Percentiles rank a stretch among this genome's conserved stretches.
Conservation (phyloP, 2,329 filamentous ascomycete genomes). For the Claviceps purpurea region DNA sequence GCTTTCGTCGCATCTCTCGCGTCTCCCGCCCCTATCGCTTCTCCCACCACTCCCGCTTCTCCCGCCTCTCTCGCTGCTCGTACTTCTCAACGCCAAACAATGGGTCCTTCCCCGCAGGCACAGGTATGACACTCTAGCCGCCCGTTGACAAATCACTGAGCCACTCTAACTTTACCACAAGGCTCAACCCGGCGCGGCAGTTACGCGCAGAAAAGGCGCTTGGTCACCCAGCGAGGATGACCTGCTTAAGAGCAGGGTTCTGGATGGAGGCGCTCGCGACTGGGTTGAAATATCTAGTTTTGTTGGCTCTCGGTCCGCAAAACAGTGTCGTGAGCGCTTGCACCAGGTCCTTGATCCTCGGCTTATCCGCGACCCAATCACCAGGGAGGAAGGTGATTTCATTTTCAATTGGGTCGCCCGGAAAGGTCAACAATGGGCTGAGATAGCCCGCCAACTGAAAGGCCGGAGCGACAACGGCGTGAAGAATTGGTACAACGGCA, state of each 20-base stretch:
- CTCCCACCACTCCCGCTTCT: too few relatives aligned
- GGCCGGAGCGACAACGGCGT: too few relatives aligned
- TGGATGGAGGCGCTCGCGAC: constrained; percentile 62
- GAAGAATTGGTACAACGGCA: too few relatives aligned
- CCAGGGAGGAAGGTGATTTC: constrained; percentile 51
- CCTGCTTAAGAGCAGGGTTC: constrained; percentile 56
- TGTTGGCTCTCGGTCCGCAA: constrained; percentile 68
- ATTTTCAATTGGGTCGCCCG: constrained; percentile 68
- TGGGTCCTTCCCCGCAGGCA: not conserved
- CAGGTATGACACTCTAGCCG: not conserved
- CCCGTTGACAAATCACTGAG: not conserved
- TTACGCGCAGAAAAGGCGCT: constrained; percentile 46
- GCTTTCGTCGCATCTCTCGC: not conserved
- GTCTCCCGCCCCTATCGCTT: too few relatives aligned
- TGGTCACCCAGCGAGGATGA: constrained; percentile 72
- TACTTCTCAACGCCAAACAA: not conserved
- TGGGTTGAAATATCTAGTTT: constrained; percentile 78
- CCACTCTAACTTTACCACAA: not conserved
- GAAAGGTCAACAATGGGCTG: constrained; percentile 36
- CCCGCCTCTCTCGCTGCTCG: not conserved
- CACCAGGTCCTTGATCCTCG: constrained; percentile 42
- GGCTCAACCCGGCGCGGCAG: not conserved
- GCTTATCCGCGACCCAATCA: constrained; percentile 63
- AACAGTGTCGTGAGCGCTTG: constrained; percentile 89
- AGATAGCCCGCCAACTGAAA: too few relatives aligned